A percentile compares a stretch with the other conserved stretches of the same genome.
phyloP scores from a whole-genome alignment of 2,329 filamentous ascomycete species.

The Diplodia intermedia region DNA sequence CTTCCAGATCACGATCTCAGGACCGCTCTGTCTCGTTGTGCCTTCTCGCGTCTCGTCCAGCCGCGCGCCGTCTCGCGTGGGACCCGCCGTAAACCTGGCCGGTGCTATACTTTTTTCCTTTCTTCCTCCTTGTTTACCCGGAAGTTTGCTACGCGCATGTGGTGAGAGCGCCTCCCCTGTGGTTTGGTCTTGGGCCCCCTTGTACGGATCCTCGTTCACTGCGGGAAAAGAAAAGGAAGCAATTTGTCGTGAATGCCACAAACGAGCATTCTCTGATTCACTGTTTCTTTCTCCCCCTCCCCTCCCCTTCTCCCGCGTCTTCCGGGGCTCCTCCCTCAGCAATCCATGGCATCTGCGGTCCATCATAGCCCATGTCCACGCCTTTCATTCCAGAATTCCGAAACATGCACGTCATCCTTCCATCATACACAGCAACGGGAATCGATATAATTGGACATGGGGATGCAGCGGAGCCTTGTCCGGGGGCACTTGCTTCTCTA shows the following conservation, averaged over 20 bases:
- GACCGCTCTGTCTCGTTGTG: not conserved
- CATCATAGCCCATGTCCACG: too few species aligned
- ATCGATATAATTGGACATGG: not conserved
- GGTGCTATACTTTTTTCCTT: not conserved
- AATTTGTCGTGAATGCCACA: too few species aligned
- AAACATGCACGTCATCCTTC: too few species aligned
- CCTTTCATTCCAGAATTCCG: too few species aligned
- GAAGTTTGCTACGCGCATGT: not conserved
- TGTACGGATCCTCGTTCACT: too few species aligned
- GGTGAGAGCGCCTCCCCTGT: not conserved
- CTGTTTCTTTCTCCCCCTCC: too few species aligned
- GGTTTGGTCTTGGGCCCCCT: not conserved
- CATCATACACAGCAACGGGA: too few species aligned
- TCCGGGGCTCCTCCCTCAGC: too few species aligned
- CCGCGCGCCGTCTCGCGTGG: not conserved
- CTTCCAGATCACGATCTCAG: not conserved
- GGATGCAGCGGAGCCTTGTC: not conserved
- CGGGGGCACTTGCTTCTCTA: not conserved
- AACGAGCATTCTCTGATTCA: too few species aligned
- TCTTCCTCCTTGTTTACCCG: not conserved
- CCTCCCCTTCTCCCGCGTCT: too few species aligned
- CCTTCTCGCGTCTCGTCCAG: not conserved
- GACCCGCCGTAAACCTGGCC: not conserved
- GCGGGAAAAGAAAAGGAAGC: too few species aligned
- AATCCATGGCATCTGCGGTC: too few species aligned